Evolutionary conservation across 108 stramenopile species (phyloP).

Genomic region (Pseudonitzschia multiseries): DNA sequence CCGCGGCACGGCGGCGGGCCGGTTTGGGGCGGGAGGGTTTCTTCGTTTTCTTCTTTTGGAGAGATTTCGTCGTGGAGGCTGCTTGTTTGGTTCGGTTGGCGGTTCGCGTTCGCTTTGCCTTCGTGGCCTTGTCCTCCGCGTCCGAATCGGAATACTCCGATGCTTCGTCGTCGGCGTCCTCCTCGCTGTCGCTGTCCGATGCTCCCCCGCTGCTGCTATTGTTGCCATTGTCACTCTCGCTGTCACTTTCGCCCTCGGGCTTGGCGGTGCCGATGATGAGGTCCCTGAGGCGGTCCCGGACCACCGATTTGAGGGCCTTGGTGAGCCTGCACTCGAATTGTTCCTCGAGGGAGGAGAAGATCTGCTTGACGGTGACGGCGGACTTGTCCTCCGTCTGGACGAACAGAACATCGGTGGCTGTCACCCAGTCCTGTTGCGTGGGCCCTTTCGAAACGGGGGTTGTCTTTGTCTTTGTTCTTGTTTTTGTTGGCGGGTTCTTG

Average conservation of each 20-base stretch:
- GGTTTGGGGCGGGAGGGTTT: slow-evolving; percentile 19
- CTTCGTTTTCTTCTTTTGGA: slow-evolving; percentile 10
- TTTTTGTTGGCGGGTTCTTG: slow-evolving; percentile 2
- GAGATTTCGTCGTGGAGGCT: too few relatives aligned
- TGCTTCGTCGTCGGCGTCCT: slow-evolving; percentile 26
- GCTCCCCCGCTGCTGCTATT: slow-evolving; percentile 2
- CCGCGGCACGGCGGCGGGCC: slow-evolving; percentile 35
- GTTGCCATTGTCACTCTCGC: slow-evolving; percentile 11
- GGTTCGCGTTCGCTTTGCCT: too few relatives aligned
- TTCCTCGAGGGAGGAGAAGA: slow-evolving; percentile 22
- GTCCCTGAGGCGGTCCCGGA: slow-evolving; percentile 22
- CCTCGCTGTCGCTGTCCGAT: slow-evolving; percentile 15
- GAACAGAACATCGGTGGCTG: slow-evolving; percentile 26
- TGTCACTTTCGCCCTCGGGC: slow-evolving; percentile 3
- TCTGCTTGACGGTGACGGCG: slow-evolving; percentile 27
- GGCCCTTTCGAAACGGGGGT: neutral
- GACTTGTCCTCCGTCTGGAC: slow-evolving; percentile 25
- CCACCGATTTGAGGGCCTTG: slow-evolving; percentile 16
- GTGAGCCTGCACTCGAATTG: slow-evolving; percentile 19
- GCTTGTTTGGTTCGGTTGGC: neutral
- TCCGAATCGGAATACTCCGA: slow-evolving; percentile 17
- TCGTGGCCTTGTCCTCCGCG: slow-evolving; percentile 8
- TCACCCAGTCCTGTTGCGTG: slow-evolving; percentile 2
- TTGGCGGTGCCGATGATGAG: slow-evolving; percentile 14
- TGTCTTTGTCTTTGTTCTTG: slow-evolving; percentile 5